phyloP scores from a whole-genome alignment of 805 yeast species.

The Pichia scutulata region DNA sequence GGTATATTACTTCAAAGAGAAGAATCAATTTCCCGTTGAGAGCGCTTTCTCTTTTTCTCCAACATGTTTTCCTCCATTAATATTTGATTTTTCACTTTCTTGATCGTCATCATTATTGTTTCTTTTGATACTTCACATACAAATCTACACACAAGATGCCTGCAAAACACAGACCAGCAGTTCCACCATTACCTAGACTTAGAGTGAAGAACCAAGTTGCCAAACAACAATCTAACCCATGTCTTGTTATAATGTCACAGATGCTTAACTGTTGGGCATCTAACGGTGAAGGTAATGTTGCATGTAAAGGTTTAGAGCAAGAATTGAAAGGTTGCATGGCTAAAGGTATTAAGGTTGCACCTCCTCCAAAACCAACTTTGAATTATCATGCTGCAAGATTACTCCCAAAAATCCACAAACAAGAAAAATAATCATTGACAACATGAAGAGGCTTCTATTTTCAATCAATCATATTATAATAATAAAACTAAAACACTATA shows the following conservation, averaged over 20 bases:
- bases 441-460: no score
- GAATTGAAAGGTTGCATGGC: conserved; percentile 75
- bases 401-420: conserved; percentile 44
- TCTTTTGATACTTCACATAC: not conserved
- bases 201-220: conserved; percentile 59
- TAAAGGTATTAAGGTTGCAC: conserved; percentile 25
- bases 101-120: not conserved
- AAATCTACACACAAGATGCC: conserved; percentile 3
- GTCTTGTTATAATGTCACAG: conserved; percentile 75
- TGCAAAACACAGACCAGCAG: conserved; percentile 17
- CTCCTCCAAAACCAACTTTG: conserved; percentile 37
- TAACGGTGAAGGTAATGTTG: conserved; percentile 71
- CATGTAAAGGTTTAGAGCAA: conserved; percentile 56
- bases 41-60: not conserved
- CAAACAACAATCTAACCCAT: conserved; percentile 56
- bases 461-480: no score
- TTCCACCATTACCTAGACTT: conserved; percentile 71
- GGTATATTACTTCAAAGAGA: no score
- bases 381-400: conserved; percentile 52
- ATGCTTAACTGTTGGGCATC: conserved; percentile 95
- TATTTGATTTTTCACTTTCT: not conserved
- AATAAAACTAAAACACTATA: no score
- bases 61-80: not conserved
- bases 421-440: conserved; percentile 19
- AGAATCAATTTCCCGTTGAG: not conserved